Evolutionary conservation across 2,329 filamentous ascomycete genomes (phyloP).

Genomic region (Dactylonectria estremocensis): DNA sequence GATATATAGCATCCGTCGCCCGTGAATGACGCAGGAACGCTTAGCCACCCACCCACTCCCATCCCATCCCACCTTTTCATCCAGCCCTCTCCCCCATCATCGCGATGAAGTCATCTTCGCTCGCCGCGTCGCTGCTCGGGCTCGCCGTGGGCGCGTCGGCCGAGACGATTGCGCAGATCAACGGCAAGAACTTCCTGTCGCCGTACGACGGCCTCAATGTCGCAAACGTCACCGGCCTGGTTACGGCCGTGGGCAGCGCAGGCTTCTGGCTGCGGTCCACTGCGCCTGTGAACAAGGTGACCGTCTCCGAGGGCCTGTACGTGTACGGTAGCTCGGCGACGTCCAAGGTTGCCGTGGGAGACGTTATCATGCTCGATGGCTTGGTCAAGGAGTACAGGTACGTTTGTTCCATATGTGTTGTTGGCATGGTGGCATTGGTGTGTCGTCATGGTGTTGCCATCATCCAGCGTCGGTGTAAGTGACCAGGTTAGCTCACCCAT

Average conservation of each 20-base stretch:
- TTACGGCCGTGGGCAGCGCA: conserved; percentile 73
- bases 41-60: background rate
- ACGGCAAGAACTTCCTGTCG: conserved; percentile 76
- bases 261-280: conserved; percentile 78
- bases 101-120: conserved; percentile 54
- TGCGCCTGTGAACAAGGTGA: conserved; percentile 66
- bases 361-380: conserved; percentile 73
- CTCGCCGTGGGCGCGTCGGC: conserved; percentile 50
- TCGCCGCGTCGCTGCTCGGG: conserved; percentile 49
- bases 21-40: conserved; percentile 1
- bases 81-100: background rate
- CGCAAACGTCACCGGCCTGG: conserved; percentile 72
- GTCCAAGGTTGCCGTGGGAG: conserved; percentile 71
- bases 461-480: background rate
- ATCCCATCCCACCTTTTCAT: background rate
- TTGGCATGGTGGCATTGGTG: background rate
- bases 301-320: conserved; percentile 77
- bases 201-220: conserved; percentile 70
- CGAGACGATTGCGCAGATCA: conserved; percentile 74
- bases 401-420: conserved; percentile 30
- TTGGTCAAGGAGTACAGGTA: conserved; percentile 71
- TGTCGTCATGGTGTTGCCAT: background rate
- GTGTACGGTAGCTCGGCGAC: conserved; percentile 70
- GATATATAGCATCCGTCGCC: conserved; percentile 12
- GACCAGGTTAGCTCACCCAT: conserved; percentile 30